These are phyloP conservation scores for Colletotrichum sp. DNA, from an alignment of 2,329 filamentous ascomycete genomes.

Conservation along the genomic window DNA sequence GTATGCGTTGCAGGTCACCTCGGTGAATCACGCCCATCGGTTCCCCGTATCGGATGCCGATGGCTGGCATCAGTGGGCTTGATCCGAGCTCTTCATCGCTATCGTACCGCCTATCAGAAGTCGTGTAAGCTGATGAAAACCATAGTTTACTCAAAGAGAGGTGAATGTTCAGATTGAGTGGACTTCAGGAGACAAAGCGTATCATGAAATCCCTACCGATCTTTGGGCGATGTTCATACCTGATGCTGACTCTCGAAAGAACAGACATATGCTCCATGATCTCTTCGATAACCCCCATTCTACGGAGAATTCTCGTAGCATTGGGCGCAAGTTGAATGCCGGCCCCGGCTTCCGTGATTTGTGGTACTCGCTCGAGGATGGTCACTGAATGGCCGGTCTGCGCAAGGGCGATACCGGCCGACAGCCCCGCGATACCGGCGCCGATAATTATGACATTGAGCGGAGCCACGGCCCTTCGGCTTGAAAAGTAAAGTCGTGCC, in stretches of 20 bases:
- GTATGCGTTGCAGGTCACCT: slow-evolving; percentile 28
- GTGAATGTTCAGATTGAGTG: too few relatives aligned
- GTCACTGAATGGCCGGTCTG: slow-evolving; percentile 24
- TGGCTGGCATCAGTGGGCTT: slow-evolving; percentile 22
- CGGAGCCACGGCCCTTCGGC: slow-evolving; percentile 2
- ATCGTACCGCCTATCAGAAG: slow-evolving; percentile 24
- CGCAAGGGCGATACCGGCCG: slow-evolving; percentile 41
- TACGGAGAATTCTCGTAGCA: neutral
- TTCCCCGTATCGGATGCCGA: slow-evolving; percentile 25
- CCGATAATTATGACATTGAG: slow-evolving; percentile 36
- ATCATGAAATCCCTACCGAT: neutral
- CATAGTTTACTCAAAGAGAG: too few relatives aligned
- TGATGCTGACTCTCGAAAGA: slow-evolving; percentile 31
- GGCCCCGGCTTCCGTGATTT: neutral
- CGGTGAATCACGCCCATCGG: slow-evolving; percentile 29
- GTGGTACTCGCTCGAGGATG: neutral
- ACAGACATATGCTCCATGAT: slow-evolving; percentile 15
- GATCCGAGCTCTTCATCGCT: slow-evolving; percentile 28
- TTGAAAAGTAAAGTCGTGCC: neutral
- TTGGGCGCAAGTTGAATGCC: neutral
- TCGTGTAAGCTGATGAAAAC: too few relatives aligned
- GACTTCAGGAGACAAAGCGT: neutral
- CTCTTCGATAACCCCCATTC: neutral
- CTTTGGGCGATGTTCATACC: slow-evolving; percentile 20
- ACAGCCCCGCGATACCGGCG: slow-evolving; percentile 46